Evolutionary conservation across 306 rosid genomes (phyloP).

Genomic region (Dryas alaskensis): DNA sequence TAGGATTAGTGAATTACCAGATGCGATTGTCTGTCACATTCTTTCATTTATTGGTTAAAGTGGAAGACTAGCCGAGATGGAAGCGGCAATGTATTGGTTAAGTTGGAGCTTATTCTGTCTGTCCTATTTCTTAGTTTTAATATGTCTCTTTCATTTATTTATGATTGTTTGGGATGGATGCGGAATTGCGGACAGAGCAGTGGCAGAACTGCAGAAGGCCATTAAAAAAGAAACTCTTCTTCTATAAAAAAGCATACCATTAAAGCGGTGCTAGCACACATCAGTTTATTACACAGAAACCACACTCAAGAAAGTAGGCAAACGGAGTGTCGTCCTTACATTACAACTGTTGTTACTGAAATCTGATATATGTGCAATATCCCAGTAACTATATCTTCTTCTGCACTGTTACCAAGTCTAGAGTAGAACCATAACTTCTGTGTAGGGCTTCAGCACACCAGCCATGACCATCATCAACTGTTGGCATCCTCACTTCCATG

Average conservation of each 20-base stretch:
- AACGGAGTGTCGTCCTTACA: not conserved
- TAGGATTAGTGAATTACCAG: not conserved
- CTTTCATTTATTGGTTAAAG: not conserved
- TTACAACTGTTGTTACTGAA: not conserved
- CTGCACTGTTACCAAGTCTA: constrained; percentile 56
- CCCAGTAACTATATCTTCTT: constrained; percentile 36
- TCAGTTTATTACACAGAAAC: constrained; percentile 1
- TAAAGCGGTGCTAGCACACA: not conserved
- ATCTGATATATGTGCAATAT: not conserved
- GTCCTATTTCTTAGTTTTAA: too few relatives aligned
- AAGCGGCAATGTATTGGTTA: too few relatives aligned
- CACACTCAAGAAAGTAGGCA: not conserved
- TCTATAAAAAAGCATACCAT: not conserved
- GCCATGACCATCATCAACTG: constrained; percentile 79
- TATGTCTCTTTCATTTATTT: too few relatives aligned
- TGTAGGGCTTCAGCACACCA: constrained; percentile 81
- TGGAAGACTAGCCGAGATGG: too few relatives aligned
- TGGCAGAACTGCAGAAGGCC: too few relatives aligned
- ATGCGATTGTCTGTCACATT: not conserved
- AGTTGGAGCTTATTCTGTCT: too few relatives aligned
- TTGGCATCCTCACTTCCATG: constrained; percentile 88
- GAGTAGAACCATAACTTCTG: constrained; percentile 50
- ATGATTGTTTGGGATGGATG: too few relatives aligned
- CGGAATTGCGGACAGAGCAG: too few relatives aligned
- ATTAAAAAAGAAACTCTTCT: too few relatives aligned